Conservation (phyloP, 371 early-diverging fungal species). For the Rhizomucor miehei region DNA sequence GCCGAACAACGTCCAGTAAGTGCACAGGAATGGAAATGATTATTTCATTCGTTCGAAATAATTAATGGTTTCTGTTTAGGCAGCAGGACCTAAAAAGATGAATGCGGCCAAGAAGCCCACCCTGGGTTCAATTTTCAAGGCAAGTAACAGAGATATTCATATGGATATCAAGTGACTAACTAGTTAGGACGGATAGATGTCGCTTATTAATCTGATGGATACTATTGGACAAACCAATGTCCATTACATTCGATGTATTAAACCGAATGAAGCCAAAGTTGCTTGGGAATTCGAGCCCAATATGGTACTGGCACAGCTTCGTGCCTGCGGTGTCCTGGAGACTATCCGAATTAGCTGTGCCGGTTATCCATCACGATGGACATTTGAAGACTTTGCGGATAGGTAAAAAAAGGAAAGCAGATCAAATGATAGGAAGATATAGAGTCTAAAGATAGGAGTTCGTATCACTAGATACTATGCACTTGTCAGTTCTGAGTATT, state of each 20-base stretch:
- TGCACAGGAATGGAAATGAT: neutral
- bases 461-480: conserved; percentile 64
- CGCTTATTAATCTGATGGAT: conserved; percentile 89
- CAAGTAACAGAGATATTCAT: conserved; percentile 8
- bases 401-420: conserved; percentile 52
- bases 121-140: conserved; percentile 82
- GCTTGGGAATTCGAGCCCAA: conserved; percentile 89
- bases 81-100: conserved; percentile 12
- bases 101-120: conserved; percentile 76
- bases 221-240: conserved; percentile 92
- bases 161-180: neutral
- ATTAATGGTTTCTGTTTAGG: neutral
- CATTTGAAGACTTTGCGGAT: conserved; percentile 91
- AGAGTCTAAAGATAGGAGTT: neutral
- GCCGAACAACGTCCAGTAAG: conserved; percentile 11
- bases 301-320: conserved; percentile 93
- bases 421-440: neutral
- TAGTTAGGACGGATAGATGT: conserved; percentile 48
- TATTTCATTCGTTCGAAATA: neutral
- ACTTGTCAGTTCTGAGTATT: conserved; percentile 70
- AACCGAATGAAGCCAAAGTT: conserved; percentile 92
- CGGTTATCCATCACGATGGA: conserved; percentile 96
- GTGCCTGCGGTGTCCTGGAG: conserved; percentile 99
- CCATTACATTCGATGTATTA: conserved; percentile 98
- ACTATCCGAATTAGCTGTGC: conserved; percentile 99